Conservation (phyloP, 257 asterid species). For the Forsythia viridissima region DNA sequence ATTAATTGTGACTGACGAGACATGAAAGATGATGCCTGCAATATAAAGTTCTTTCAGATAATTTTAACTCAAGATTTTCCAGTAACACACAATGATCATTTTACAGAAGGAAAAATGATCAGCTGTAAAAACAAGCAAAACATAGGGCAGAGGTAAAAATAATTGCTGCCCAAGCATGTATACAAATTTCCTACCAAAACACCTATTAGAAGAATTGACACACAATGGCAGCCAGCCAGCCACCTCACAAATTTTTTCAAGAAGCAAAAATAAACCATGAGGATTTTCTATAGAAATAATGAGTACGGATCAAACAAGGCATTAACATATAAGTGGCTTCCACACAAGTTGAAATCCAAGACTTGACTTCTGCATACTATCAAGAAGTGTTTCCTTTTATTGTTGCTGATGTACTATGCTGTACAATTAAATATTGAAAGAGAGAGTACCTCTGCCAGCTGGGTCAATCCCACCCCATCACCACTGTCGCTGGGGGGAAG, state of each 20-base stretch:
- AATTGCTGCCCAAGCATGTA: background rate
- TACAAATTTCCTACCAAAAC: background rate
- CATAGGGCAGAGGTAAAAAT: background rate
- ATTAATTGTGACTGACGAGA: slow-evolving; percentile 78
- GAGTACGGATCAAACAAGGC: background rate
- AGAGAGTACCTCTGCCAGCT: background rate
- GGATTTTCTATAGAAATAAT: background rate
- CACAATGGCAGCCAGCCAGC: background rate
- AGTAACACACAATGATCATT: background rate
- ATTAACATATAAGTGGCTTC: background rate
- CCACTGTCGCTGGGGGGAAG: background rate
- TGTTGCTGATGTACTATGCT: background rate
- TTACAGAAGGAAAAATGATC: background rate
- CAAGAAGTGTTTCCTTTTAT: background rate
- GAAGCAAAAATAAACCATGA: background rate
- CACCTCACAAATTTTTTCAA: background rate
- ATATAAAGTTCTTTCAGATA: background rate
- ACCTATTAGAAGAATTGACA: background rate
- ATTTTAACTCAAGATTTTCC: background rate
- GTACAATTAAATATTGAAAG: background rate
- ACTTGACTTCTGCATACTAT: background rate
- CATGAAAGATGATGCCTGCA: slow-evolving; percentile 83
- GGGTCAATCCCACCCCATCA: background rate
- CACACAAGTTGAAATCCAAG: background rate
- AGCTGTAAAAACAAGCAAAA: background rate